Evolutionary conservation across 169 alveolate genomes (phyloP), one percentile per base, ranked within the genome.

Genomic region (Cyclospora cayetanensis): DNA sequence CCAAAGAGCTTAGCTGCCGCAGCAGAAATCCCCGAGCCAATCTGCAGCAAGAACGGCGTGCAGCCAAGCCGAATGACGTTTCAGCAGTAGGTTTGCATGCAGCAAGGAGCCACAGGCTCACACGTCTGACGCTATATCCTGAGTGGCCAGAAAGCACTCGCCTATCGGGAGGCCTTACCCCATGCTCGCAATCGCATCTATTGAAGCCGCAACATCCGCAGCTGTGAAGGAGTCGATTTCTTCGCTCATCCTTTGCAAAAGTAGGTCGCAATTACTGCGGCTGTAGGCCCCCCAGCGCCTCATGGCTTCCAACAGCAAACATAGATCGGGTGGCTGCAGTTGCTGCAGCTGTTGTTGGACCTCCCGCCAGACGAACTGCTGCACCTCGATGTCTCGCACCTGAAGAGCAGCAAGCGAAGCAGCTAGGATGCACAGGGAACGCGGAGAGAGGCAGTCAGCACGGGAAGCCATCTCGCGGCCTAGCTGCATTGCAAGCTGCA

Each of bases 1-100:
- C 96, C 42, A 94, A 41, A 27, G 80, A 37, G 43, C 94, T 72
- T 63, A 94, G 80, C 37, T 94, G 96, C 39, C 96, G 88, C 74
- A 94, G 93, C 74, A 94, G 79, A 53, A 94, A 90, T 15, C 96
- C 96, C 42, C 95, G 89, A n/a, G 80, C 94, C 76, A 90, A 2
- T 22, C 93, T 52, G 70, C 70, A n/a, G n/a, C n/a, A n/a, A n/a
- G n/a, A n/a, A n/a, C n/a, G n/a, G n/a, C n/a, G n/a, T n/a, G n/a
- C n/a, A n/a, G n/a, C n/a, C n/a, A n/a, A n/a, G n/a, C n/a, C n/a
- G n/a, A n/a, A n/a, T n/a, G n/a, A n/a, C n/a, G n/a, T n/a, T n/a
- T n/a, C n/a, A n/a, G n/a, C n/a, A n/a, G n/a, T n/a, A n/a, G n/a
- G n/a, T n/a, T n/a, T n/a, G n/a, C n/a, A n/a, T n/a, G n/a, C n/a